A percentile compares a stretch with the other conserved stretches of the same genome.
Evolutionary conservation across 2,329 filamentous ascomycete species (phyloP).

Genomic region (Calonectria pseudoreteaudii): DNA sequence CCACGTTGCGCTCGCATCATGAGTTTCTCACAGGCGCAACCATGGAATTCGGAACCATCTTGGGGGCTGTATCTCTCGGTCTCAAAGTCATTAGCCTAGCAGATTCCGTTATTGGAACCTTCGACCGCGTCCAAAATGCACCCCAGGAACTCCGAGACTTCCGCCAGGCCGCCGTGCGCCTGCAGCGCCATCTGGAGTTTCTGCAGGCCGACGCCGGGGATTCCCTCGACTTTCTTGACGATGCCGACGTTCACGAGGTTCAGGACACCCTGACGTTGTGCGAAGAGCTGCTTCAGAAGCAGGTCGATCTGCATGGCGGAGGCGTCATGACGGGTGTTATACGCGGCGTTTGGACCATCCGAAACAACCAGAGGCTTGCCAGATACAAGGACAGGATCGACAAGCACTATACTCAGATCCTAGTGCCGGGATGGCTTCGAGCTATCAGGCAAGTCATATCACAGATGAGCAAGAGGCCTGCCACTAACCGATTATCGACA

Average conservation of each 20-base stretch:
- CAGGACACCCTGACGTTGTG: neutral
- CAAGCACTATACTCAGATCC: neutral
- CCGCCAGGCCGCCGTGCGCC: slow-evolving; percentile 14
- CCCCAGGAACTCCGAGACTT: slow-evolving; percentile 25
- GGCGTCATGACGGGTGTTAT: neutral
- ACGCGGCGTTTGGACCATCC: neutral
- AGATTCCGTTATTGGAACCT: slow-evolving; percentile 19
- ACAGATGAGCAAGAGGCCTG: neutral
- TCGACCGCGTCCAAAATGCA: slow-evolving; percentile 23
- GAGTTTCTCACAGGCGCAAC: neutral
- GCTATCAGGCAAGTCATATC: neutral
- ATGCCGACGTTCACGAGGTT: neutral
- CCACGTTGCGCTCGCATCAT: slow-evolving; percentile 11
- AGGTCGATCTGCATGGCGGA: neutral
- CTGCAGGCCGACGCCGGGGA: neutral
- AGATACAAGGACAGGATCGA: neutral
- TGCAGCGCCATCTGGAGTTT: slow-evolving; percentile 20
- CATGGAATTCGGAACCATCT: slow-evolving; percentile 12
- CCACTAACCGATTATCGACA: neutral
- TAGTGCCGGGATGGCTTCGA: neutral
- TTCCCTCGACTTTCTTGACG: neutral
- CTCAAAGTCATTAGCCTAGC: slow-evolving; percentile 19
- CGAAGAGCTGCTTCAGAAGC: neutral
- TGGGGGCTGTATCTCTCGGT: slow-evolving; percentile 15
- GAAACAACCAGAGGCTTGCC: neutral